A percentile compares a stretch with the other conserved stretches of the same genome.
Evolutionary conservation across 352 stramenopile species (phyloP).

Genomic region (Pythium myriotylum): DNA sequence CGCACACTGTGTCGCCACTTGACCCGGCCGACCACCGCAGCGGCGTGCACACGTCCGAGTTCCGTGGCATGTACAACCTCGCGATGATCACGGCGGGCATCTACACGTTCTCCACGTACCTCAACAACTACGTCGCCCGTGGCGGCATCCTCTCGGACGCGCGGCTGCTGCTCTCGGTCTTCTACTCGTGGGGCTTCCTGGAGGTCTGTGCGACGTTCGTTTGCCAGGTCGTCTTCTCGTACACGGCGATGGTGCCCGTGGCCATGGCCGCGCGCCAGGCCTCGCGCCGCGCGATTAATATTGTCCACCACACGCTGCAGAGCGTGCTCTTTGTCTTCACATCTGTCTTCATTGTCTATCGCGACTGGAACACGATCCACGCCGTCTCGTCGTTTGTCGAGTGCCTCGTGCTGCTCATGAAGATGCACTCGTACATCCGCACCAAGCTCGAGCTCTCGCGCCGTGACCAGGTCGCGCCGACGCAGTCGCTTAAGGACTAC

Average conservation of each 20-base stretch:
- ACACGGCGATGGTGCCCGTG: slow-evolving; percentile 73
- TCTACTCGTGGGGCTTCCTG: slow-evolving; percentile 71
- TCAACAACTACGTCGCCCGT: slow-evolving; percentile 53
- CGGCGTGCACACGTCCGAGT: slow-evolving; percentile 76
- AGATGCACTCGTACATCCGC: slow-evolving; percentile 85
- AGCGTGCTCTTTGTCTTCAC: slow-evolving; percentile 77
- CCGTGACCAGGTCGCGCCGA: slow-evolving; percentile 27
- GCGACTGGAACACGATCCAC: slow-evolving; percentile 78
- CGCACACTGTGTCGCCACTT: slow-evolving; percentile 59
- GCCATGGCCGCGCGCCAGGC: slow-evolving; percentile 54
- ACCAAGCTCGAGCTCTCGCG: slow-evolving; percentile 69
- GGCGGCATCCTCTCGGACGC: slow-evolving; percentile 62
- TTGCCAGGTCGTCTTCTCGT: slow-evolving; percentile 67
- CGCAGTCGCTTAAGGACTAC: slow-evolving; percentile 53
- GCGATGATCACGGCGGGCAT: slow-evolving; percentile 62
- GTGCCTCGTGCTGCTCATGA: slow-evolving; percentile 77
- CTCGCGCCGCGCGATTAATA: slow-evolving; percentile 59
- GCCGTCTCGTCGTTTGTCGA: slow-evolving; percentile 77
- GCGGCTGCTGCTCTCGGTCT: slow-evolving; percentile 63
- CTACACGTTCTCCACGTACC: slow-evolving; percentile 64
- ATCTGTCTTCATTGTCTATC: slow-evolving; percentile 61
- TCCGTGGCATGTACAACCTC: slow-evolving; percentile 79
- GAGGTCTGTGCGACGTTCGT: slow-evolving; percentile 73
- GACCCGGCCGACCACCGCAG: slow-evolving; percentile 68
- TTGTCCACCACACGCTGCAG: slow-evolving; percentile 70